Percentiles rank a stretch among this genome's conserved stretches.
These are phyloP conservation scores for Thielaviopsis ethacetica DNA, from an alignment of 2,329 filamentous ascomycete genomes.

Conservation along the genomic window DNA sequence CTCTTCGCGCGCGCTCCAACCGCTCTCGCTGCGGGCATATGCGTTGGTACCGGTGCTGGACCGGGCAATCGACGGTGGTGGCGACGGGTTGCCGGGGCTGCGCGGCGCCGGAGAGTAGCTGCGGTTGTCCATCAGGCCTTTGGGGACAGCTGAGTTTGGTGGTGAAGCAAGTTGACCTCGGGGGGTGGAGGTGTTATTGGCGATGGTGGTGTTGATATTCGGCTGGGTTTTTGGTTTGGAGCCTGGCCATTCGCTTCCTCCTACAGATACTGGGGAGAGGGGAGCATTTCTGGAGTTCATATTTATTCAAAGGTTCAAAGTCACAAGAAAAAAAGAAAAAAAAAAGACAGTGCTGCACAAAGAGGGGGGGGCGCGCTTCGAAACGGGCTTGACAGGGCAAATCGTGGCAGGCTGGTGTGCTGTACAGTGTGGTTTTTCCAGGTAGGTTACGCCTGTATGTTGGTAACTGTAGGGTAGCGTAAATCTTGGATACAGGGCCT, in stretches of 20 bases:
- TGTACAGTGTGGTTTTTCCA: no score
- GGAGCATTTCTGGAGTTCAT: conserved; percentile 63
- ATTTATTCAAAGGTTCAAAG: conserved; percentile 17
- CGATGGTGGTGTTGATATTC: conserved; percentile 24
- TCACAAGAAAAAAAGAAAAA: background rate
- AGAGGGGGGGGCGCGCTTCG: background rate
- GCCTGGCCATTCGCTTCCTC: conserved; percentile 68
- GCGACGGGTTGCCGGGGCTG: conserved; percentile 53
- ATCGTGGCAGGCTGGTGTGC: no score
- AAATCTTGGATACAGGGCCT: no score
- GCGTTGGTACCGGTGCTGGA: conserved; percentile 66
- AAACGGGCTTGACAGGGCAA: background rate
- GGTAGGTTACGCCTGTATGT: no score
- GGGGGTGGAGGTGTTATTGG: conserved; percentile 35
- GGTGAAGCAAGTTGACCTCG: conserved; percentile 50
- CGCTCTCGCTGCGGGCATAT: conserved; percentile 51
- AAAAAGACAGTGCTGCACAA: background rate
- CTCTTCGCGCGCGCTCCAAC: conserved; percentile 43
- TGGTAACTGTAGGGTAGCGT: no score
- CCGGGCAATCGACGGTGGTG: conserved; percentile 72
- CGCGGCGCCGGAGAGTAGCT: conserved; percentile 37
- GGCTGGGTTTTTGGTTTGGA: conserved; percentile 39
- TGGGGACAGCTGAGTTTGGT: conserved; percentile 48
- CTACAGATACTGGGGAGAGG: conserved; percentile 67
- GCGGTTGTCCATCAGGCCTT: conserved; percentile 44